These are phyloP conservation scores for Pythium chondricola DNA, from an alignment of 352 stramenopile species.

Conservation along the genomic window DNA sequence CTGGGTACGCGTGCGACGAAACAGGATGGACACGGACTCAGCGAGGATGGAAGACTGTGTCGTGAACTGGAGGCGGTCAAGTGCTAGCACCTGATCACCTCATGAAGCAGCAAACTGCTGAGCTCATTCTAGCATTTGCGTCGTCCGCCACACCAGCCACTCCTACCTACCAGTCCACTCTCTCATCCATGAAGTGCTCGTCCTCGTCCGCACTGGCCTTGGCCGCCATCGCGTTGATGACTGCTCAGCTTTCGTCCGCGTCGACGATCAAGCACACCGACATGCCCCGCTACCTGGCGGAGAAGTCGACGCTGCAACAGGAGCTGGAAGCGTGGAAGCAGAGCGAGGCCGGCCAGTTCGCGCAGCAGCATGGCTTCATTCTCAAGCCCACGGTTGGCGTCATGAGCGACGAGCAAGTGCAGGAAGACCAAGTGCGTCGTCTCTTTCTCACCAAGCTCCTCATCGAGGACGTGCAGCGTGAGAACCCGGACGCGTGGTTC, in stretches of 20 bases:
- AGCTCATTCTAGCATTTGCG: constrained; percentile 1
- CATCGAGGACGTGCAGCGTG: constrained; percentile 37
- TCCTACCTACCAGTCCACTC: background rate
- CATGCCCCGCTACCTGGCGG: constrained; percentile 39
- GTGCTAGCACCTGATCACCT: too few relatives aligned
- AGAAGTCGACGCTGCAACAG: constrained; percentile 27
- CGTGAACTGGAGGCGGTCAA: too few relatives aligned
- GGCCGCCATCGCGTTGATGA: constrained; percentile 10
- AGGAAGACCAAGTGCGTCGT: constrained; percentile 44
- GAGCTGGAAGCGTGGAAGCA: constrained; percentile 49
- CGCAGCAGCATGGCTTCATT: constrained; percentile 43
- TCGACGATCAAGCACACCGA: constrained; percentile 24
- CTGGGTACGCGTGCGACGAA: too few relatives aligned
- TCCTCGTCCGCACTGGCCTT: constrained; percentile 21
- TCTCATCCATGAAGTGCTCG: constrained; percentile 16
- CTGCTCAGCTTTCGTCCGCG: constrained; percentile 4
- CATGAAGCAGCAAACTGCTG: background rate
- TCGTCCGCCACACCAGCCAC: background rate
- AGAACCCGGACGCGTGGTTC: constrained; percentile 59
- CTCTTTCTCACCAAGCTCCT: constrained; percentile 59
- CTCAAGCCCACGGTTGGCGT: constrained; percentile 4
- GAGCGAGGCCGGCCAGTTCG: constrained; percentile 36
- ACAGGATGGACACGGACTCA: too few relatives aligned
- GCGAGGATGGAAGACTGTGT: too few relatives aligned
- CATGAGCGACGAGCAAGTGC: constrained; percentile 5